Evolutionary conservation across 495 filamentous ascomycete genomes (phyloP).

Genomic region (Astrothelium macrocarpum): DNA sequence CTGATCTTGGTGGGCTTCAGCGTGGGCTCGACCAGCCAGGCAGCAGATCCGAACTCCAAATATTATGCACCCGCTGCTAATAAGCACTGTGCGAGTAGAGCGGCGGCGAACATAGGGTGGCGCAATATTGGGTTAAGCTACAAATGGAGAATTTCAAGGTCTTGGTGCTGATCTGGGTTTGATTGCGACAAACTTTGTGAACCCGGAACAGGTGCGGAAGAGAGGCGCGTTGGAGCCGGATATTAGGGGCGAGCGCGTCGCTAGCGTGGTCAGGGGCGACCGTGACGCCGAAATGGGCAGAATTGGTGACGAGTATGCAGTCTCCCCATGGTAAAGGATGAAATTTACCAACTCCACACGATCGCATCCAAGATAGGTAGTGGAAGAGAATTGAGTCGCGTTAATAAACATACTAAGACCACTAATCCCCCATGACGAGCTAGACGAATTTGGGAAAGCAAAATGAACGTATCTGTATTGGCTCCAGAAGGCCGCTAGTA

Average conservation of each 20-base stretch:
- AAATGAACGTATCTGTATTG: background rate
- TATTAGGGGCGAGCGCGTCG: background rate
- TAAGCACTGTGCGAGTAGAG: too few relatives aligned
- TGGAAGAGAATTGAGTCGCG: background rate
- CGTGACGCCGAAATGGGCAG: background rate
- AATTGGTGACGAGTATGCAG: background rate
- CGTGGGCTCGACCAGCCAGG: background rate
- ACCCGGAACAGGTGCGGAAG: background rate
- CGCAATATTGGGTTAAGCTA: too few relatives aligned
- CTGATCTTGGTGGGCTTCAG: background rate
- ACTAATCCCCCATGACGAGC: background rate
- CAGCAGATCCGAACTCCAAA: background rate
- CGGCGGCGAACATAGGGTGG: too few relatives aligned
- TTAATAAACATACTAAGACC: background rate
- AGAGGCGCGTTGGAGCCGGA: background rate
- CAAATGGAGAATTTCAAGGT: too few relatives aligned
- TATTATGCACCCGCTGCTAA: too few relatives aligned
- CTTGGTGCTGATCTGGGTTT: too few relatives aligned
- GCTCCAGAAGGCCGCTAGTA: background rate
- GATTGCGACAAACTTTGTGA: background rate
- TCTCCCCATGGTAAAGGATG: background rate
- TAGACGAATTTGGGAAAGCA: background rate
- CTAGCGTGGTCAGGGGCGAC: background rate
- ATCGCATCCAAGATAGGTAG: background rate
- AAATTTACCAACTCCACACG: background rate